phyloP scores from a whole-genome alignment of 2,329 filamentous ascomycete species.

The Aspergillus bombycis region DNA sequence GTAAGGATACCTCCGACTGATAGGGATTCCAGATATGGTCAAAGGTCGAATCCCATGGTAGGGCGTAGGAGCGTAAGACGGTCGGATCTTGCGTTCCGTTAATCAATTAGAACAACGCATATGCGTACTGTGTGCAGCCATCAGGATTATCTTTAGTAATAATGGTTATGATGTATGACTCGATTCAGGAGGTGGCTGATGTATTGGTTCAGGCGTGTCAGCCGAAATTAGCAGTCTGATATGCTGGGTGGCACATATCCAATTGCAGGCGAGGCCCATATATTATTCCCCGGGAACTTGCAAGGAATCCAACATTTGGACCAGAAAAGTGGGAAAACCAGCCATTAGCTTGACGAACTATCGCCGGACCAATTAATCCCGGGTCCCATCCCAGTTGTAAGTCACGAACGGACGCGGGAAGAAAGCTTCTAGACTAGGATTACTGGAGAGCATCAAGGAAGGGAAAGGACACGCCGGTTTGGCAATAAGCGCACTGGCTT shows the following conservation, averaged over 20 bases:
- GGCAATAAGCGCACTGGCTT: slow-evolving; percentile 29
- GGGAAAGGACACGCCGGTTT: slow-evolving; percentile 27
- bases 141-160: neutral
- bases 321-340: slow-evolving; percentile 8
- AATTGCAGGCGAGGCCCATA: slow-evolving; percentile 7
- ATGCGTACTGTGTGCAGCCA: neutral
- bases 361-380: slow-evolving; percentile 14
- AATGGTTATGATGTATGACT: slow-evolving; percentile 1
- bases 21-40: neutral
- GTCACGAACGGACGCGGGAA: slow-evolving; percentile 7
- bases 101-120: neutral
- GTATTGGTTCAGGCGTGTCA: slow-evolving; percentile 13
- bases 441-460: slow-evolving; percentile 14
- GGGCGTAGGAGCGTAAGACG: neutral
- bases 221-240: slow-evolving; percentile 8
- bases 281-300: slow-evolving; percentile 4
- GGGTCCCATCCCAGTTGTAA: slow-evolving; percentile 10
- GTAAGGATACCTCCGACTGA: neutral
- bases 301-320: slow-evolving; percentile 8
- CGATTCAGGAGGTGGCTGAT: slow-evolving; percentile 28
- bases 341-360: slow-evolving; percentile 14
- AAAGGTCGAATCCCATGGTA: neutral
- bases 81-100: neutral
- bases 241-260: slow-evolving; percentile 7
- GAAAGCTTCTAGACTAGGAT: slow-evolving; percentile 18